Percentiles rank a stretch among this genome's conserved stretches.
Conservation (phyloP, 2,329 filamentous ascomycete species). For the Ceratocystis alfenasii region DNA sequence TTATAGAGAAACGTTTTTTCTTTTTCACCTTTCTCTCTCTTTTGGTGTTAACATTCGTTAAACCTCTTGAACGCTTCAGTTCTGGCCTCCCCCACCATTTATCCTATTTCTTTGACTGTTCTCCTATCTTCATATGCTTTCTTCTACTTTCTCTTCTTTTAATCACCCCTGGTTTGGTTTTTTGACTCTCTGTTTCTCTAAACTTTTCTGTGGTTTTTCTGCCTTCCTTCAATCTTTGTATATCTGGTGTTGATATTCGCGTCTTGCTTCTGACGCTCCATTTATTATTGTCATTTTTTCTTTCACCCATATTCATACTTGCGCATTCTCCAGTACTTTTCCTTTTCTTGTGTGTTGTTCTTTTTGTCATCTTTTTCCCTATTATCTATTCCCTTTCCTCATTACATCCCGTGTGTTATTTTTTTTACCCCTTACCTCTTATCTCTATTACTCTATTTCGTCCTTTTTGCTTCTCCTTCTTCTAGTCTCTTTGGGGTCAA, state of each 20-base stretch:
- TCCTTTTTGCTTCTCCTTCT: not conserved
- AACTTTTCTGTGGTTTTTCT: not conserved
- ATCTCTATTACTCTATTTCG: not conserved
- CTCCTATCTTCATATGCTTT: not conserved
- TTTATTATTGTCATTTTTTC: not conserved
- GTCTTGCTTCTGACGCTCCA: not conserved
- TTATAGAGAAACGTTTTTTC: not conserved
- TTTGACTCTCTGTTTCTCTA: not conserved
- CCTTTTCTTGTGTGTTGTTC: conserved; percentile 11
- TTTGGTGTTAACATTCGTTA: no score
- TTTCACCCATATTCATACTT: not conserved
- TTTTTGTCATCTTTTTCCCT: not conserved
- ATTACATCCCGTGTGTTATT: conserved; percentile 1
- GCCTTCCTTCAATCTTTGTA: not conserved
- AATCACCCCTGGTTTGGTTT: not conserved
- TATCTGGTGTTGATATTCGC: conserved; percentile 9
- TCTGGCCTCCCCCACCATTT: not conserved
- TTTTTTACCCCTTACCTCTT: not conserved
- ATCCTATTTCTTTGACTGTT: not conserved
- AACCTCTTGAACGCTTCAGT: not conserved
- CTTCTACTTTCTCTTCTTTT: not conserved
- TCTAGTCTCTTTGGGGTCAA: not conserved
- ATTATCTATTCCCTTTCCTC: not conserved
- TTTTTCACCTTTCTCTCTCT: conserved; percentile 11
- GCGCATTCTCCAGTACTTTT: not conserved